Conservation (phyloP, 345 rosid species). For the Leavenworthia alabamica region DNA sequence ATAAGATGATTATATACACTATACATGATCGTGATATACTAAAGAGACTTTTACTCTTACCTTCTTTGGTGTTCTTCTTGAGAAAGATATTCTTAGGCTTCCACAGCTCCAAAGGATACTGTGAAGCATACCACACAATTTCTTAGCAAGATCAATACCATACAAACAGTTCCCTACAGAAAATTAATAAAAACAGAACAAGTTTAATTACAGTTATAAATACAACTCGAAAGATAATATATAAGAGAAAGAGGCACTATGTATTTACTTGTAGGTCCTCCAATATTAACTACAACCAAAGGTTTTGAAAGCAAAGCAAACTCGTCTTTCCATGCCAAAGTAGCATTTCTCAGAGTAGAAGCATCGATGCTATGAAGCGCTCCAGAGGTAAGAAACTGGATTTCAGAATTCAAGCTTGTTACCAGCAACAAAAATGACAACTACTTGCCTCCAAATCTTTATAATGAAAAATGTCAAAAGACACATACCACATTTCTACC, state of each 20-base stretch:
- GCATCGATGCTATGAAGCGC: slow-evolving; percentile 81
- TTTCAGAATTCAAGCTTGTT: slow-evolving; percentile 18
- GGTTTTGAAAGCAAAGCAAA: slow-evolving; percentile 68
- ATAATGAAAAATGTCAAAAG: background rate
- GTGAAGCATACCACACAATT: slow-evolving; percentile 47
- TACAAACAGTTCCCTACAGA: slow-evolving; percentile 60
- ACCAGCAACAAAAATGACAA: slow-evolving; percentile 1
- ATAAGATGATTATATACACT: background rate
- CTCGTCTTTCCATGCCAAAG: slow-evolving; percentile 62
- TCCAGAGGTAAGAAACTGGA: slow-evolving; percentile 76
- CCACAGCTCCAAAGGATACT: slow-evolving; percentile 80
- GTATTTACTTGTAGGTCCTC: slow-evolving; percentile 74
- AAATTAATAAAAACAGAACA: background rate
- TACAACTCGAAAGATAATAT: background rate
- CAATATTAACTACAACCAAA: slow-evolving; percentile 81
- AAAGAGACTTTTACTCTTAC: slow-evolving; percentile 23
- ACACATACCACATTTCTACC: slow-evolving; percentile 65
- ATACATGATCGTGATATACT: background rate
- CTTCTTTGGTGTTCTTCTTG: slow-evolving; percentile 69
- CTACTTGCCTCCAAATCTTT: background rate
- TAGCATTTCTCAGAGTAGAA: slow-evolving; percentile 57
- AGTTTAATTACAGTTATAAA: background rate
- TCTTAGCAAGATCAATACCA: slow-evolving; percentile 68
- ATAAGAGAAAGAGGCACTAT: background rate
- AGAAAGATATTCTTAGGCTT: slow-evolving; percentile 75